A percentile compares a stretch with the other conserved stretches of the same genome.
Conservation (phyloP, 345 rosid species). For the Raphanus sativus region DNA sequence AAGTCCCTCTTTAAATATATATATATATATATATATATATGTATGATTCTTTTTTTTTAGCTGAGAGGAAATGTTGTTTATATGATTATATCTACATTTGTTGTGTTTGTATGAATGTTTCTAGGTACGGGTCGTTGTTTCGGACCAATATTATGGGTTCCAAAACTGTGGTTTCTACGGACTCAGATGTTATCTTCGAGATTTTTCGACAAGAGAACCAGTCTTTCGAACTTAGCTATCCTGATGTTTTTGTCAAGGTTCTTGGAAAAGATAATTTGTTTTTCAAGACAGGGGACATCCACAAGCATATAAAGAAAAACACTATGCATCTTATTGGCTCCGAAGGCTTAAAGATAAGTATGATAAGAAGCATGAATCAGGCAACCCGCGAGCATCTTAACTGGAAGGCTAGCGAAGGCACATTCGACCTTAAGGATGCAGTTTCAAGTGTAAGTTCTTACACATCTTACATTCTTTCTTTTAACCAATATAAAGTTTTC, state of each 20-base stretch:
- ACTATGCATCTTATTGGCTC: conserved; percentile 33
- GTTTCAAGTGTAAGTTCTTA: neutral
- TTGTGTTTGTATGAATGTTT: neutral
- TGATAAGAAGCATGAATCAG: conserved; percentile 31
- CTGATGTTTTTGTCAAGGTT: neutral
- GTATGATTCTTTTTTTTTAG: neutral
- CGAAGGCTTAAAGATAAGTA: conserved; percentile 28
- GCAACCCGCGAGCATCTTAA: conserved; percentile 20
- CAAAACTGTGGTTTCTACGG: conserved; percentile 1
- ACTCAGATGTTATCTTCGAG: neutral
- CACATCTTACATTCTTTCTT: neutral
- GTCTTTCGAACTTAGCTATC: neutral
- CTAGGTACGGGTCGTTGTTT: conserved; percentile 11
- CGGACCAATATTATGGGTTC: conserved; percentile 7
- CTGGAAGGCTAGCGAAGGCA: conserved; percentile 29
- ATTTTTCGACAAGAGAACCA: conserved; percentile 12
- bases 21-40: neutral
- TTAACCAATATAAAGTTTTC: neutral
- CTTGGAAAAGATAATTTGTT: conserved; percentile 25
- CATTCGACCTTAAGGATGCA: neutral
- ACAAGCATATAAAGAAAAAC: conserved; percentile 36
- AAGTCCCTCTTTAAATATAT: neutral
- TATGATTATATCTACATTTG: neutral
- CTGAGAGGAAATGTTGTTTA: neutral
- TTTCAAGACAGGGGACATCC: conserved; percentile 29